Evolutionary conservation across 2,329 filamentous ascomycete species (phyloP), one percentile per base, ranked within the genome.

Genomic region (Albophoma yamanashiensis): DNA sequence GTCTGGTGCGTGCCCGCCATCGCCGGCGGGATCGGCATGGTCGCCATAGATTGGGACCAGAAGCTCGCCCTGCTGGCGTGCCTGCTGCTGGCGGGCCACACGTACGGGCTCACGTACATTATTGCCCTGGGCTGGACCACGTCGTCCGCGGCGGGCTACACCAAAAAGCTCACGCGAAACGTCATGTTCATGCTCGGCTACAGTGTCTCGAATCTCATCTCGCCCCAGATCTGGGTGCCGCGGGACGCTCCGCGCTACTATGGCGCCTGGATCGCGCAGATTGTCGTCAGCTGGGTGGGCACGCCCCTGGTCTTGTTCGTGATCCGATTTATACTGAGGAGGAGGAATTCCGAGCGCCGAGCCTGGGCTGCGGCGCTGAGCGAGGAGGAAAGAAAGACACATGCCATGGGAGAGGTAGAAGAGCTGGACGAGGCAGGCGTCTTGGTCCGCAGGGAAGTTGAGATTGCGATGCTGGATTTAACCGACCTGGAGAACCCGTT

Each of bases 101-200:
- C 47, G 8, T 52, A 52, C 3, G 47, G 47, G 8, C 1, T 34
- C 8, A 52, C 47, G 3, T 52, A 52, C 47, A 52, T 52, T 27
- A 52, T 52, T 27, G 47, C 47, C 27, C 12, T 52, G 25, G 47
- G 47, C 15, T 52, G 47, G 47, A 52, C 47, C 27, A 73, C 71
- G 3, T 73, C 72, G 1, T 65, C 64, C 7, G 65, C 67, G 1
- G 71, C 73, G 0, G 74, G 75, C 4, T 75, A 77, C 61, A 77
- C 75, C 0, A 78, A 78, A 64, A 77, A 77, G 62, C 72, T 76
- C 2, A 76, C 75, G 3, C 69, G 74, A 1, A 75, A 74, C 14
- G 74, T 70, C 15, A 68, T 76, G 66, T 75, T 74, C 56, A 74
- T 75, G 66, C 61, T 75, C 0, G 75, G 73, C 0, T 73, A 72